phyloP scores from a whole-genome alignment of 2,329 filamentous ascomycete genomes.

The Purpureocillium takamizusanense region DNA sequence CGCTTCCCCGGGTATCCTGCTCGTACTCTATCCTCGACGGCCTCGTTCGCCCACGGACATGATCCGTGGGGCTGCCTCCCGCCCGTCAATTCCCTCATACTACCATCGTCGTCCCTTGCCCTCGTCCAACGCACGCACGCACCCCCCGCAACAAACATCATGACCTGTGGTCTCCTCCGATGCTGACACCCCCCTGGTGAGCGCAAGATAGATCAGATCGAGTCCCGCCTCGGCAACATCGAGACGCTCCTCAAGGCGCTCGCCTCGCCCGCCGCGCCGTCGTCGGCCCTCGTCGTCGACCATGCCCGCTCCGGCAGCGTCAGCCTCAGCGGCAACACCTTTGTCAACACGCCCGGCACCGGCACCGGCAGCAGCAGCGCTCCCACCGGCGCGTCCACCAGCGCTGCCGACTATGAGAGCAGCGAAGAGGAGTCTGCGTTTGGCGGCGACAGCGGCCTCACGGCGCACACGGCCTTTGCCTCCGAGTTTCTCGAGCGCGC shows the following conservation, averaged over 20 bases:
- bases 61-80: too few species aligned
- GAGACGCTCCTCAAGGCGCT: constrained; percentile 32
- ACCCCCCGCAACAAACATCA: background rate
- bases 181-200: constrained; percentile 27
- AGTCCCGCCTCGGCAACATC: constrained; percentile 33
- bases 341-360: constrained; percentile 16
- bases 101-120: too few species aligned
- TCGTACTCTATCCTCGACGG: too few species aligned
- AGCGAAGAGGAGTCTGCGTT: constrained; percentile 31
- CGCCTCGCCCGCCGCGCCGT: constrained; percentile 15
- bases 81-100: too few species aligned
- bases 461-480: constrained; percentile 43
- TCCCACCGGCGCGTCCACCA: constrained; percentile 18
- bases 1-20: too few species aligned
- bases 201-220: constrained; percentile 42
- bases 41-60: too few species aligned
- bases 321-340: constrained; percentile 6
- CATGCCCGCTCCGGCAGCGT: background rate
- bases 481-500: constrained; percentile 44
- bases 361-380: constrained; percentile 13
- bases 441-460: constrained; percentile 38
- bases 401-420: constrained; percentile 22
- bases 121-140: background rate
- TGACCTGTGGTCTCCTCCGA: background rate
- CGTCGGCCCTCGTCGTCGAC: constrained; percentile 6